A percentile compares a stretch with the other conserved stretches of the same genome.
Evolutionary conservation across 768 basidiomycete species (phyloP).

Genomic region (Suillus alpinus): DNA sequence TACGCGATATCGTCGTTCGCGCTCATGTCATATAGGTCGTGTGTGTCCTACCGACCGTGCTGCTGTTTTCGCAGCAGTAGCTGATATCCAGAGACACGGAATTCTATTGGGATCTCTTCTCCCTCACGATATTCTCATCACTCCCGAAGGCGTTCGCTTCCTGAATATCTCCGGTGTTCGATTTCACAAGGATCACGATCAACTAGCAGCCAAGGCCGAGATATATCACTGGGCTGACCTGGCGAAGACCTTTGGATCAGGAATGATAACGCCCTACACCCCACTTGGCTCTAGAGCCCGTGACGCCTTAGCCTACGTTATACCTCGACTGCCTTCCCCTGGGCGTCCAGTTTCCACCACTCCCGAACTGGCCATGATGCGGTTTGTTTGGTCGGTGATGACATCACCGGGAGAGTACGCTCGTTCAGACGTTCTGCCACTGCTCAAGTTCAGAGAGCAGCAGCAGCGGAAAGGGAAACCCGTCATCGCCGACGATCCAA

Average conservation of each 20-base stretch:
- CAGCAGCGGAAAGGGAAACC: background rate
- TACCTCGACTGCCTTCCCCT: conserved; percentile 27
- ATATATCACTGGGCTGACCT: conserved; percentile 16
- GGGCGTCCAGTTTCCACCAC: conserved; percentile 15
- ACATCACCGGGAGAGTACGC: conserved; percentile 12
- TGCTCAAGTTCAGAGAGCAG: background rate
- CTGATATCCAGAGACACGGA: conserved; percentile 31
- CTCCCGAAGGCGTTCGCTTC: conserved; percentile 28
- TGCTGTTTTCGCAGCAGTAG: conserved; percentile 28
- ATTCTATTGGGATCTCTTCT: conserved; percentile 16
- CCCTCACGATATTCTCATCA: conserved; percentile 26
- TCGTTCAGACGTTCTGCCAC: background rate
- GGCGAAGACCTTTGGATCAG: conserved; percentile 17
- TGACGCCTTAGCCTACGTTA: conserved; percentile 17
- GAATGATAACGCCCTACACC: background rate
- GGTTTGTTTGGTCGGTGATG: conserved; percentile 20
- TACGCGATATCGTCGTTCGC: background rate
- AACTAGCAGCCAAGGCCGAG: conserved; percentile 20
- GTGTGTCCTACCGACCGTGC: conserved; percentile 23
- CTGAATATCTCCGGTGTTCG: conserved; percentile 15
- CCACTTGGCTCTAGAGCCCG: background rate
- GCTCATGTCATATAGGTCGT: conserved; percentile 17
- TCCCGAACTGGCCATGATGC: conserved; percentile 18
- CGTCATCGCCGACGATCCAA: background rate
- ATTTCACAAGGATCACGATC: conserved; percentile 22